Evolutionary conservation across 768 basidiomycete genomes (phyloP), one percentile per base, ranked within the genome.

Genomic region (Boletus sp.): DNA sequence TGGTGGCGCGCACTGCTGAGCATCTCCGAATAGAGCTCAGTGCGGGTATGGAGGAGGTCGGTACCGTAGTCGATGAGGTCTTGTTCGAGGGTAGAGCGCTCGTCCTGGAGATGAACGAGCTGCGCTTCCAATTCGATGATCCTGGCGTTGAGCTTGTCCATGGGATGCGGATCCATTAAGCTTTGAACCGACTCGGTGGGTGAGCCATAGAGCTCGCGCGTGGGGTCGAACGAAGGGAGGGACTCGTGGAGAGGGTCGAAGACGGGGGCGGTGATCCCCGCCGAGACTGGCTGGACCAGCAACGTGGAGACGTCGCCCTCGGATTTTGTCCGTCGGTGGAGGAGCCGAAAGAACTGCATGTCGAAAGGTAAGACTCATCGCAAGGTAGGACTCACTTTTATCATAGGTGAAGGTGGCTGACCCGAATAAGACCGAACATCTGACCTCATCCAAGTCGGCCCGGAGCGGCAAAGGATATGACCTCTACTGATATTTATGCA

Each of bases 321-420:
- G 18, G 81, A 82, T 65, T 74, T 78, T 52, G 79, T 72, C 56
- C 73, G 76, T 63, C 79, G 78, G 59, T 82, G 77, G 28, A 79
- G 76, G 29, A 80, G 69, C 59, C 70, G 71, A 73, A 80, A 79
- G 63, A 80, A 78, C 6, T 74, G 76, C 80, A 81, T 82, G 56
- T 49, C 53, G 48, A 49, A 29, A 20, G 30, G 17, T 9, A 20
- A 29, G 6, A 39, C 7, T 7, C n/a, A 47, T 37, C 28, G 15
- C 7, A 5, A 28, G 39, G 7, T 10, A 2, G 20, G 47, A 53
- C 52, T 41, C 56, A 36, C 32, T 55, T 67, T 67, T 66, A 67
- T 58, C n/a, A n/a, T n/a, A n/a, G n/a, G 50, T 14, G 10, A n/a
- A 6, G 29, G 65, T 39, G 65, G 65, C 65, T 66, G 65, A 66